These are phyloP conservation scores for Boletus sp. DNA, from an alignment of 768 basidiomycete genomes.

Conservation along the genomic window DNA sequence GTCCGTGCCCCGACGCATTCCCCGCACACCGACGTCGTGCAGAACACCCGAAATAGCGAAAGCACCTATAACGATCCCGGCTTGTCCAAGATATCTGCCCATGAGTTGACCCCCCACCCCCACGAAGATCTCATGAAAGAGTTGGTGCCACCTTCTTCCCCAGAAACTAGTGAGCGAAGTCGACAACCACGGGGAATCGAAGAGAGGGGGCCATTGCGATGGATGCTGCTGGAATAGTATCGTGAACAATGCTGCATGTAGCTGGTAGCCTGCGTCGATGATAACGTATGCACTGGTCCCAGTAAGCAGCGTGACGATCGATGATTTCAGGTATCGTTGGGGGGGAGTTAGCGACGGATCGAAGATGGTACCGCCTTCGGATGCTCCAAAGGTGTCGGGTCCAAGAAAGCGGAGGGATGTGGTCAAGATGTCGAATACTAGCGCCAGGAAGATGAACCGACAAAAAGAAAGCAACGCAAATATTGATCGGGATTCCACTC, in stretches of 20 bases:
- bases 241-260: slow-evolving; percentile 43
- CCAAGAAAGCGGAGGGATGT: slow-evolving; percentile 26
- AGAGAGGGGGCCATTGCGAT: slow-evolving; percentile 62
- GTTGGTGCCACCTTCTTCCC: slow-evolving; percentile 67
- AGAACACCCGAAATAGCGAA: slow-evolving; percentile 61
- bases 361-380: slow-evolving; percentile 38
- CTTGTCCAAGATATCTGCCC: slow-evolving; percentile 43
- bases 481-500: slow-evolving; percentile 16
- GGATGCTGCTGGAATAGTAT: slow-evolving; percentile 47
- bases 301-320: slow-evolving; percentile 40
- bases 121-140: slow-evolving; percentile 59
- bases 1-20: slow-evolving; percentile 54
- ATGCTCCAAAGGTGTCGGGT: slow-evolving; percentile 38
- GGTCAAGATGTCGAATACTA: slow-evolving; percentile 6
- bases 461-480: slow-evolving; percentile 19
- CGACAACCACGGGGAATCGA: slow-evolving; percentile 53
- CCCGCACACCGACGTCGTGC: slow-evolving; percentile 58
- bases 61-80: slow-evolving; percentile 52
- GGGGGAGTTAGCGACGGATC: slow-evolving; percentile 33
- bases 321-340: slow-evolving; percentile 42
- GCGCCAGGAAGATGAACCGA: slow-evolving; percentile 2
- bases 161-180: slow-evolving; percentile 64
- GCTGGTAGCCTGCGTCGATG: slow-evolving; percentile 44
- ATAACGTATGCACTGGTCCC: slow-evolving; percentile 45
- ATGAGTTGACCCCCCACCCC: slow-evolving; percentile 48